Conservation (phyloP, 2,329 filamentous ascomycete species). For the Pseudogymnoascus sp. region DNA sequence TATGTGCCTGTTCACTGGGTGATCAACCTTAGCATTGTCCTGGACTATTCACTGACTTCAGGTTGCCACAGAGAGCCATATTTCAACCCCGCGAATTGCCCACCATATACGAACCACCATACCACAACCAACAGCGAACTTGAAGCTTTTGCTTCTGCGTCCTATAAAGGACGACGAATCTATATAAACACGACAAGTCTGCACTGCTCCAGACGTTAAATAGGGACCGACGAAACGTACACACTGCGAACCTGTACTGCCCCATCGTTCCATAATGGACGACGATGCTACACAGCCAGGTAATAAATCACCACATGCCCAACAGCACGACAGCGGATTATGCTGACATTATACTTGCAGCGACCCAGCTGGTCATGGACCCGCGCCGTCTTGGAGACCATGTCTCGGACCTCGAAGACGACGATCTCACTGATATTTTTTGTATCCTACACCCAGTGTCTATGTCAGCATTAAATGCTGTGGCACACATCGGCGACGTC, state of each 20-base stretch:
- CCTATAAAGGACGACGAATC: not conserved
- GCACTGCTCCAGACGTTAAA: not conserved
- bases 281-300: constrained; percentile 1
- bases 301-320: not conserved
- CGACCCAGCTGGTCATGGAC: constrained; percentile 75
- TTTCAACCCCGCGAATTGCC: not conserved
- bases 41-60: not conserved
- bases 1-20: not conserved
- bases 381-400: constrained; percentile 71
- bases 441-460: constrained; percentile 80
- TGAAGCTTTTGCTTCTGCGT: not conserved
- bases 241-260: not conserved
- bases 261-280: not conserved
- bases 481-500: constrained; percentile 39
- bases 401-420: constrained; percentile 73
- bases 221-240: not conserved
- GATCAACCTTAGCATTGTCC: not conserved
- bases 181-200: not conserved
- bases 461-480: constrained; percentile 61
- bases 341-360: constrained; percentile 30
- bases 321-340: not conserved
- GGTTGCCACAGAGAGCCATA: not conserved
- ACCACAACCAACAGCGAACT: not conserved
- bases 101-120: not conserved
- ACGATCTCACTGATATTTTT: constrained; percentile 80